Evolutionary conservation across 306 rosid species (phyloP).

Genomic region (Comarum palustre): DNA sequence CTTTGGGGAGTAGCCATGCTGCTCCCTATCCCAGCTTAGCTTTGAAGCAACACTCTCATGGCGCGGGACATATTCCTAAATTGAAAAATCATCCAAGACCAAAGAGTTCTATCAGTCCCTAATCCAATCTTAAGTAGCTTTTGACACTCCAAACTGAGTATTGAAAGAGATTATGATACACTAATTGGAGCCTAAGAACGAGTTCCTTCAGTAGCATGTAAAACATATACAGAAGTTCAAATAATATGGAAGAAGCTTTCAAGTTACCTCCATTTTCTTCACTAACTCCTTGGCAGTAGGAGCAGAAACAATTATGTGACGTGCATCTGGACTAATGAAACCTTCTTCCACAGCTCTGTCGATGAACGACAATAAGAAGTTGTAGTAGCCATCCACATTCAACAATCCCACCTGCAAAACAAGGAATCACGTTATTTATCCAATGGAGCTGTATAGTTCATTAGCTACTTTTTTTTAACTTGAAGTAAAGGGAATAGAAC

Average conservation of each 20-base stretch:
- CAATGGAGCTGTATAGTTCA: background rate
- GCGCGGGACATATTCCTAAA: slow-evolving; percentile 74
- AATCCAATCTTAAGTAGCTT: background rate
- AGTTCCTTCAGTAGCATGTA: background rate
- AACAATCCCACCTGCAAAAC: slow-evolving; percentile 77
- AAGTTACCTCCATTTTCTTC: slow-evolving; percentile 76
- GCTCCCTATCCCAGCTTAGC: slow-evolving; percentile 85
- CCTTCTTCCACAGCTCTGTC: slow-evolving; percentile 98
- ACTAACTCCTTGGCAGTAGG: slow-evolving; percentile 82
- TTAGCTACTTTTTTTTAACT: background rate
- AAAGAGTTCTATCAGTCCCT: background rate
- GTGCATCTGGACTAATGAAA: slow-evolving; percentile 77
- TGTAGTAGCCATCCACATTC: slow-evolving; percentile 95
- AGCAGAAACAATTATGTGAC: slow-evolving; percentile 87
- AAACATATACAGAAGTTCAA: background rate
- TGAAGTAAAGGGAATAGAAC: background rate
- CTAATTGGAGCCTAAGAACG: background rate
- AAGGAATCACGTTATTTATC: background rate
- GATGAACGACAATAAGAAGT: slow-evolving; percentile 74
- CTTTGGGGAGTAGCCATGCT: slow-evolving; percentile 40
- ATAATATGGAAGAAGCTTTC: background rate
- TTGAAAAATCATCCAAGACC: background rate
- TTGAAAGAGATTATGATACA: background rate
- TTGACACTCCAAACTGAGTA: background rate
- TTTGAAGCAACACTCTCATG: slow-evolving; percentile 89